Conservation (phyloP, 1,139 yeast genomes). For the Candida mesenterica region DNA sequence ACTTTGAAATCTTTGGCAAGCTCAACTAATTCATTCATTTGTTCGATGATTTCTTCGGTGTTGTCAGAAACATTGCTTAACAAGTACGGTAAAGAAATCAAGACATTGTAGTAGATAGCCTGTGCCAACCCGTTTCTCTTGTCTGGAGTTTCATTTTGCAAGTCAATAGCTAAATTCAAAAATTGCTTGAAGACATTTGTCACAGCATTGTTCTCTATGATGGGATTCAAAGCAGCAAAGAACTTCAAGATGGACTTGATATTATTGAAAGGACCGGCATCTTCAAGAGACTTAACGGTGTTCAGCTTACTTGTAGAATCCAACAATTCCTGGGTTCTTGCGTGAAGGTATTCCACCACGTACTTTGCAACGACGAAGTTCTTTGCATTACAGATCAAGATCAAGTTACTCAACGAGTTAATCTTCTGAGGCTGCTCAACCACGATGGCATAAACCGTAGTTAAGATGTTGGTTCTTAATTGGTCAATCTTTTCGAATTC, state of each 20-base stretch:
- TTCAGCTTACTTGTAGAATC: slow-evolving; percentile 21
- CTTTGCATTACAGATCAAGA: slow-evolving; percentile 65
- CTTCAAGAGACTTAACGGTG: slow-evolving; percentile 19
- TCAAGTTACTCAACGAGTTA: slow-evolving; percentile 65
- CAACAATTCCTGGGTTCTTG: slow-evolving; percentile 56
- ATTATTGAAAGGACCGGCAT: slow-evolving; percentile 70
- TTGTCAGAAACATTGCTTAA: slow-evolving; percentile 40
- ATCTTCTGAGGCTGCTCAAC: slow-evolving; percentile 91
- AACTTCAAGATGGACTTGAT: slow-evolving; percentile 72
- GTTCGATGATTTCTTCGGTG: slow-evolving; percentile 28
- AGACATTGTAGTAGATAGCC: slow-evolving; percentile 61
- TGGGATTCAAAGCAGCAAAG: slow-evolving; percentile 62
- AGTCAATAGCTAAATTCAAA: slow-evolving; percentile 53
- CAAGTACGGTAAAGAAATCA: slow-evolving; percentile 70
- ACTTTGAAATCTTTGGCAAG: slow-evolving; percentile 41
- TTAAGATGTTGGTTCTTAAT: slow-evolving; percentile 57
- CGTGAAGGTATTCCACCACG: slow-evolving; percentile 67
- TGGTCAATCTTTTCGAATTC: slow-evolving; percentile 68
- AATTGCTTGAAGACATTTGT: slow-evolving; percentile 53
- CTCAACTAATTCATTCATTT: slow-evolving; percentile 45
- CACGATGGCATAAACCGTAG: slow-evolving; percentile 66
- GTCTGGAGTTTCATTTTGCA: slow-evolving; percentile 41
- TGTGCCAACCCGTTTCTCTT: slow-evolving; percentile 62
- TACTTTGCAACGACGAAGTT: slow-evolving; percentile 68
- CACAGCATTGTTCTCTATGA: slow-evolving; percentile 54